Conservation (phyloP, 306 rosid species). For the Cicer yamashitae region DNA sequence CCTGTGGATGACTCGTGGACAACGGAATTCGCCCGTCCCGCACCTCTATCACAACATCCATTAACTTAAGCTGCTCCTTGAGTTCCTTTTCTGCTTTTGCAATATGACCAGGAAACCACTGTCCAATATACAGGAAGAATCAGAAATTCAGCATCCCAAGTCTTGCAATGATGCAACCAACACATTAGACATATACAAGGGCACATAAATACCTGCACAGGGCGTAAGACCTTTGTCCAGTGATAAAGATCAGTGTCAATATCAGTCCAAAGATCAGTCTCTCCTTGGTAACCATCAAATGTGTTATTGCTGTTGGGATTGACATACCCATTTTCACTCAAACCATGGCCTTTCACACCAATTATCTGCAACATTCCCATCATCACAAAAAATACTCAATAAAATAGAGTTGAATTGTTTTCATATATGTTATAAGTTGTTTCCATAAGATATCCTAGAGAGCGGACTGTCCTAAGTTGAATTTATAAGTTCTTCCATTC, state of each 20-base stretch:
- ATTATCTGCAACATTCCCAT: constrained; percentile 65
- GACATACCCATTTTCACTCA: constrained; percentile 51
- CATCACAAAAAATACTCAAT: constrained; percentile 4
- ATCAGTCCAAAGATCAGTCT: constrained; percentile 64
- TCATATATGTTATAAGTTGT: too few species aligned
- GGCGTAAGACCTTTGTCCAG: constrained; percentile 87
- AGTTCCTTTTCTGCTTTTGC: constrained; percentile 95
- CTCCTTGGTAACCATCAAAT: constrained; percentile 46
- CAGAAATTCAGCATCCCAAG: constrained; percentile 46
- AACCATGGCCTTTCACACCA: constrained; percentile 64
- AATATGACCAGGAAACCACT: constrained; percentile 99
- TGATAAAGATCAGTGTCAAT: constrained; percentile 78
- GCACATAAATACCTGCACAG: constrained; percentile 73
- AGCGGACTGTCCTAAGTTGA: too few species aligned
- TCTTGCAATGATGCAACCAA: constrained; percentile 1
- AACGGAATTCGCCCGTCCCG: constrained; percentile 91
- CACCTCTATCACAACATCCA: constrained; percentile 95
- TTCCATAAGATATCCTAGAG: too few species aligned
- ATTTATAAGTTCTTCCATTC: too few species aligned
- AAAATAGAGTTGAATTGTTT: too few species aligned
- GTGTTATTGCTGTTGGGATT: constrained; percentile 29
- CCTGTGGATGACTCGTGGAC: constrained; percentile 97
- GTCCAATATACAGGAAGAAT: constrained; percentile 46
- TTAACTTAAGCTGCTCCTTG: constrained; percentile 82
- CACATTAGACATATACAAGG: neutral